Evolutionary conservation across 1,284 basidiomycete genomes (phyloP), one percentile per base, ranked within the genome.

Genomic region (Apiotrichum gamsii): DNA sequence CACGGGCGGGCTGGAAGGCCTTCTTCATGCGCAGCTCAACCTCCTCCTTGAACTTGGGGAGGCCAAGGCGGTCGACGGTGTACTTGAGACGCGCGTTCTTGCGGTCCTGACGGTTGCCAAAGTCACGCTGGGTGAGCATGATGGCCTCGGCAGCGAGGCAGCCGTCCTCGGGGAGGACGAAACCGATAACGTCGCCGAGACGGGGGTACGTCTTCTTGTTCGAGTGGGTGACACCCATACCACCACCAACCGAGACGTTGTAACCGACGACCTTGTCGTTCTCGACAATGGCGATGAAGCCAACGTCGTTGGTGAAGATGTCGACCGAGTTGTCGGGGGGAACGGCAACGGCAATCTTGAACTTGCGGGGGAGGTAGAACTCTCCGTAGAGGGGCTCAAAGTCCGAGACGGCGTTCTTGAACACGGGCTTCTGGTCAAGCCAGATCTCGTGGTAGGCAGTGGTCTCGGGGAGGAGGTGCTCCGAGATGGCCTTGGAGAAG

Each of bases 141-240:
- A 98, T 80, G 67, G 85, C 85, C 75, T 97, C 93, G 29, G 90
- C 90, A 8, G 93, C 85, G 49, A 83, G 77, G 62, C 81, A 80
- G 42, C 87, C 90, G 69, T 98, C 85, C 54, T 94, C 90, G 14
- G 83, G 77, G 1, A 84, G 87, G 62, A 90, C 90, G 77, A 96
- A 99, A 45, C 94, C 95, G 57, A 99, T 81, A 23, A 96, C 76
- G 62, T 84, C 84, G 40, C 82, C 91, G 34, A 86, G 74, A 53
- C 95, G 84, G 37, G 95, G 95, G 72, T 98, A 98, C 0, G 94
- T 99, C 77, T 94, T 93, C 78, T 97, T 98, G 80, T 90, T 95
- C 43, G 88, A 90, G 69, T 98, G 93, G 0, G 94, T 97, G 38
- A 98, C 94, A 73, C 94, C 94, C 94, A 99, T 99, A 49, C 94